A percentile compares a stretch with the other conserved stretches of the same genome.
Conservation (phyloP, 768 basidiomycete species). For the Naganishia onofrii region DNA sequence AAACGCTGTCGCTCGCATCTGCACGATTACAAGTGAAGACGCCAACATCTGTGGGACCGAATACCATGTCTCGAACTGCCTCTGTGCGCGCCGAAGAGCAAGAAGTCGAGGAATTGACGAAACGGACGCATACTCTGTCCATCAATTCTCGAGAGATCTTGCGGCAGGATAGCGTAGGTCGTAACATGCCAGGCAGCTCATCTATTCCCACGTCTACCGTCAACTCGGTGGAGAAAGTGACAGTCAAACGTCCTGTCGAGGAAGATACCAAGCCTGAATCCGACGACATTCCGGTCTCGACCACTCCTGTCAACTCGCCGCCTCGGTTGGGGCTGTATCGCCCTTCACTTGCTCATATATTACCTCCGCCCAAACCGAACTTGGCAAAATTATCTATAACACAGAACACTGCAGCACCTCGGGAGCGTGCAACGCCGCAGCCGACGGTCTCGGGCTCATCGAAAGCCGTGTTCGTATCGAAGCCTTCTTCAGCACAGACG, state of each 20-base stretch:
- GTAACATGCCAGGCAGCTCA: slow-evolving; percentile 2
- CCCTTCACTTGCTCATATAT: neutral
- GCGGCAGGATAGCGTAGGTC: neutral
- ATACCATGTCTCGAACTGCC: neutral
- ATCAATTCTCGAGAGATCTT: neutral
- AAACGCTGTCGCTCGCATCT: neutral
- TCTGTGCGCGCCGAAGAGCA: slow-evolving; percentile 5
- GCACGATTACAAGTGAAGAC: neutral
- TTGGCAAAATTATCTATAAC: neutral
- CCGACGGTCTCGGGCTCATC: neutral
- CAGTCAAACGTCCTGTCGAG: neutral
- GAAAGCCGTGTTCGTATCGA: neutral
- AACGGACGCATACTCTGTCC: slow-evolving; percentile 1
- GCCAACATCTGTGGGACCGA: neutral
- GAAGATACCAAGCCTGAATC: neutral
- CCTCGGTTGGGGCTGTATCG: neutral
- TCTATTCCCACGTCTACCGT: neutral
- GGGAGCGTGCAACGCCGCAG: neutral
- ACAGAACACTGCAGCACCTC: neutral
- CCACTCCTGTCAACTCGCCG: slow-evolving; percentile 83
- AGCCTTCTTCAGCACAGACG: neutral
- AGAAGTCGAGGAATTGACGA: slow-evolving; percentile 21
- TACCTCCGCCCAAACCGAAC: slow-evolving; percentile 1
- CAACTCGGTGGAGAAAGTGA: neutral
- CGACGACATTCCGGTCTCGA: slow-evolving; percentile 95